phyloP scores from a whole-genome alignment of 306 rosid species.

The Luffa aegyptiaca region DNA sequence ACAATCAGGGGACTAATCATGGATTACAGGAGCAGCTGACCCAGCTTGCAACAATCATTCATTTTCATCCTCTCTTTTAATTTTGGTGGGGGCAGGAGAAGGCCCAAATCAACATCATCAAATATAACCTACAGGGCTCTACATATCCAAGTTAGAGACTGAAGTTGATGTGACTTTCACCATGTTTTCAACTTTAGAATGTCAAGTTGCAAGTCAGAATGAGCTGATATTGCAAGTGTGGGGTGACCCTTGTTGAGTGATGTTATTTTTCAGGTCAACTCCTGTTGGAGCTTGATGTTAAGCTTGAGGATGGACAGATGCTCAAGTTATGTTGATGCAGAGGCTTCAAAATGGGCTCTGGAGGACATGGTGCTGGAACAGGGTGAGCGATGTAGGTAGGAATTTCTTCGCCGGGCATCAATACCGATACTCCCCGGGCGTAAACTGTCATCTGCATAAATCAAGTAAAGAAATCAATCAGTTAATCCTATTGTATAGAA shows the following conservation, averaged over 20 bases:
- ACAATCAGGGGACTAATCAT: conserved; percentile 7
- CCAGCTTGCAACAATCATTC: conserved; percentile 10
- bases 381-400: conserved; percentile 69
- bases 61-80: conserved; percentile 2
- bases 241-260: neutral
- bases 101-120: conserved; percentile 7
- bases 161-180: conserved; percentile 10
- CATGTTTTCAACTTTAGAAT: conserved; percentile 3
- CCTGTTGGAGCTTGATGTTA: neutral
- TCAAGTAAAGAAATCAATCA: neutral
- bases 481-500: neutral
- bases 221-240: neutral
- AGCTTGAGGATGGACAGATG: conserved; percentile 6
- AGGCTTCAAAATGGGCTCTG: conserved; percentile 29
- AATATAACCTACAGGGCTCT: neutral
- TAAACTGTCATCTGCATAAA: conserved; percentile 32
- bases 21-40: conserved; percentile 7
- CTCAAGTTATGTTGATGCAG: conserved; percentile 19
- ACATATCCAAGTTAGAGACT: neutral
- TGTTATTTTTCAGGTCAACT: conserved; percentile 7
- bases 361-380: conserved; percentile 38
- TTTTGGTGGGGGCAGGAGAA: conserved; percentile 6
- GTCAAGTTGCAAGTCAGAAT: conserved; percentile 8
- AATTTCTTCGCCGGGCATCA: conserved; percentile 60
- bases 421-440: conserved; percentile 43